Evolutionary conservation across 345 rosid genomes (phyloP), one percentile per base, ranked within the genome.

Genomic region (Linum lewisii): DNA sequence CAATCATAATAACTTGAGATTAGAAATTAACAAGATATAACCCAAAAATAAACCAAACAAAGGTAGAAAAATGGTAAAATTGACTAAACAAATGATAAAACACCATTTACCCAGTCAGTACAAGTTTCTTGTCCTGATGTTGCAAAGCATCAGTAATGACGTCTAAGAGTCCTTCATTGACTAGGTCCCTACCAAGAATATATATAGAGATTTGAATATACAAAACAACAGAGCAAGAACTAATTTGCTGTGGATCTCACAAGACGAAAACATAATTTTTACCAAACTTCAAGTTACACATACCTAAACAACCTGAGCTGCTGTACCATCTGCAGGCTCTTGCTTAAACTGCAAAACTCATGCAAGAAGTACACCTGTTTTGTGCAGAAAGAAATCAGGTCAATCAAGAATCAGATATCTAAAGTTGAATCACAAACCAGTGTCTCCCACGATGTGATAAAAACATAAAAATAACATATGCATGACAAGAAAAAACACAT

Each of bases 251-350:
- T 32, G 24, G 20, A 55, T 34, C 21, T 5, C 19, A 34, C 44
- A 23, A 49, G 62, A 26, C 25, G 5, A 5, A 13, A 20, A 21
- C 13, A 20, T 15, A 50, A 61, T 29, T 29, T 22, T 64, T 32
- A 55, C 34, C 37, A 34, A 60, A 60, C 54, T 58, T 71, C 67
- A 32, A 55, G 15, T 63, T 42, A 50, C 63, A 59, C 68, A 51
- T 75, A 86, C 98, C 81, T 77, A 79, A 80, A 83, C 53, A 92
- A 77, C 60, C 87, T 90, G 64, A 90, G 81, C 76, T 86, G 90
- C 82, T 83, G 96, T 59, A 83, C 95, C 90, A 87, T 82, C 69
- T 84, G 97, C 65, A 87, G 77, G 73, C 84, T 83, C 81, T 86
- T 92, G 84, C 84, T 77, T 73, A 86, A 76, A 76, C 84, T 75